Evolutionary conservation across 805 yeast genomes (phyloP).

Genomic region (Teunomyces kruisii): DNA sequence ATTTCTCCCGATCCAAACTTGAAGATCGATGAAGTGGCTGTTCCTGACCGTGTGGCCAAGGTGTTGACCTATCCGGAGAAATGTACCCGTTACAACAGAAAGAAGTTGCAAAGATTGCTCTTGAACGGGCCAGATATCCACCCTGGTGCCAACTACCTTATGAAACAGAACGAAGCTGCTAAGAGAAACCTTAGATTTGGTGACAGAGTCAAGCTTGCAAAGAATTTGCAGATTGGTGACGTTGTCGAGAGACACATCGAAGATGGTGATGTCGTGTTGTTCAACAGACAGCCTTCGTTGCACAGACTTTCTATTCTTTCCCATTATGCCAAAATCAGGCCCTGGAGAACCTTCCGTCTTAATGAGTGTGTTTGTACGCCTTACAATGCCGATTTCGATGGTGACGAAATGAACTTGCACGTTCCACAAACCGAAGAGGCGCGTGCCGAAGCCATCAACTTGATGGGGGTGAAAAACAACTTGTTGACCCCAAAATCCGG

Average conservation of each 20-base stretch:
- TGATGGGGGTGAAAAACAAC: slow-evolving; percentile 97
- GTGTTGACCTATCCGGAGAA: slow-evolving; percentile 94
- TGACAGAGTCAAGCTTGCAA: slow-evolving; percentile 75
- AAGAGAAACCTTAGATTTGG: slow-evolving; percentile 90
- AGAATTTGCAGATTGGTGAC: slow-evolving; percentile 79
- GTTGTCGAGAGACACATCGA: slow-evolving; percentile 94
- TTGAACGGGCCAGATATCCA: slow-evolving; percentile 83
- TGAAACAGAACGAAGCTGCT: slow-evolving; percentile 79
- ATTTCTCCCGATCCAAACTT: slow-evolving; percentile 98
- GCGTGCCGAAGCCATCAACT: slow-evolving; percentile 94
- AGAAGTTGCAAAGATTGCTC: slow-evolving; percentile 71
- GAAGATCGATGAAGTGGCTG: slow-evolving; percentile 95
- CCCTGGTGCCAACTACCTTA: slow-evolving; percentile 95
- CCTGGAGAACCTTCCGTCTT: slow-evolving; percentile 96
- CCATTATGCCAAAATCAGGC: slow-evolving; percentile 93
- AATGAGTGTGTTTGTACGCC: slow-evolving; percentile 99
- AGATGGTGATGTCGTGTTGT: slow-evolving; percentile 94
- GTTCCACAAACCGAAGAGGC: slow-evolving; percentile 99
- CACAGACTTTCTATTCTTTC: slow-evolving; percentile 92
- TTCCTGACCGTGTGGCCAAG: slow-evolving; percentile 95
- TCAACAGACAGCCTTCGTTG: slow-evolving; percentile 96
- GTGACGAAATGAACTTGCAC: slow-evolving; percentile 98
- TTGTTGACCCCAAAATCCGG: slow-evolving; percentile 95
- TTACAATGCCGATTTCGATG: slow-evolving; percentile 98
- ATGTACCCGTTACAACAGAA: slow-evolving; percentile 83